phyloP scores from a whole-genome alignment of 1,284 basidiomycete species.

The Ceratobasidium theobromae region DNA sequence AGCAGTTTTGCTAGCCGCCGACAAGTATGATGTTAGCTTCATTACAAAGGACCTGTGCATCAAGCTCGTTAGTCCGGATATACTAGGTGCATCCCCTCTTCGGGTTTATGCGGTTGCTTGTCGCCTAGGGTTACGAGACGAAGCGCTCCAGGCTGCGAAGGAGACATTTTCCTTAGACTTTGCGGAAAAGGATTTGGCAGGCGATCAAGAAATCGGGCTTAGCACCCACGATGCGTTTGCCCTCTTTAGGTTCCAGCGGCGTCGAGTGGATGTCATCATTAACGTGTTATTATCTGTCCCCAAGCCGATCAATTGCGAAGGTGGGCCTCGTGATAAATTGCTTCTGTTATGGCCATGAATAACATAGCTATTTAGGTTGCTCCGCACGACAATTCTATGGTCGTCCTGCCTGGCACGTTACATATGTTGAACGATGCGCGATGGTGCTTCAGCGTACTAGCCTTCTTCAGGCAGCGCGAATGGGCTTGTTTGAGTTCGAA shows the following conservation, averaged over 20 bases:
- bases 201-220: slow-evolving; percentile 15
- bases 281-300: slow-evolving; percentile 17
- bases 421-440: slow-evolving; percentile 22
- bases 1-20: slow-evolving; percentile 16
- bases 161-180: slow-evolving; percentile 27
- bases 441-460: slow-evolving; percentile 28
- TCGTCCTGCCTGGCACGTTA: slow-evolving; percentile 26
- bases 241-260: slow-evolving; percentile 24
- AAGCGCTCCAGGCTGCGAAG: slow-evolving; percentile 27
- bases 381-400: slow-evolving; percentile 29
- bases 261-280: slow-evolving; percentile 19
- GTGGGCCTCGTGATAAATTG: not conserved
- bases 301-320: slow-evolving; percentile 26
- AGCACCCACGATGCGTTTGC: slow-evolving; percentile 25
- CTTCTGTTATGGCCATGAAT: not conserved
- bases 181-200: slow-evolving; percentile 29
- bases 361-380: slow-evolving; percentile 3
- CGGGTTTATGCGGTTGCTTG: slow-evolving; percentile 24
- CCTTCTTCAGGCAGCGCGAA: slow-evolving; percentile 8
- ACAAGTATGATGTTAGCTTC: slow-evolving; percentile 31
- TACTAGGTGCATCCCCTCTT: slow-evolving; percentile 12
- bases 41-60: slow-evolving; percentile 21
- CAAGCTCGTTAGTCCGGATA: slow-evolving; percentile 15
- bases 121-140: slow-evolving; percentile 23
- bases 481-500: slow-evolving; percentile 27